These are phyloP conservation scores for Sclerotinia sclerotiorum DNA, from an alignment of 2,329 filamentous ascomycete species.

Conservation along the genomic window DNA sequence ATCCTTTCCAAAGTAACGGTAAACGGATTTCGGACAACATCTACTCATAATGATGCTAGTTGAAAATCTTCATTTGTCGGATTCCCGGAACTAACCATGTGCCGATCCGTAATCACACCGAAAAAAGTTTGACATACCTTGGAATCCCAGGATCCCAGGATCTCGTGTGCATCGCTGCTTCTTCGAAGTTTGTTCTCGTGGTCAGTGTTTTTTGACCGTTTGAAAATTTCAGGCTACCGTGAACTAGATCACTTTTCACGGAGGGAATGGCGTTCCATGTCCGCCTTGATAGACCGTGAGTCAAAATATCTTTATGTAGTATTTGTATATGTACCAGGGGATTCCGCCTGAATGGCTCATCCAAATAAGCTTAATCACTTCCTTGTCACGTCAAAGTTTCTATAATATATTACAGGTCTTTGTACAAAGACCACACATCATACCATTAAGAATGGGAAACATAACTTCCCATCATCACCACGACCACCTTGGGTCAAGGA, in stretches of 20 bases:
- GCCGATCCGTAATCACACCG: conserved; percentile 13
- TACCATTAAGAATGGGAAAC: conserved; percentile 14
- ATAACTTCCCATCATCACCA: conserved; percentile 8
- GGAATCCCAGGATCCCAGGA: neutral
- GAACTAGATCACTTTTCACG: no score
- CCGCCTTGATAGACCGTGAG: neutral
- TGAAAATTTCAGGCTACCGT: neutral
- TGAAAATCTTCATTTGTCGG: conserved; percentile 3
- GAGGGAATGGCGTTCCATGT: neutral
- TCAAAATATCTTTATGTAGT: neutral
- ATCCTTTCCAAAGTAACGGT: neutral
- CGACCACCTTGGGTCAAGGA: neutral
- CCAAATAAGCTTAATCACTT: neutral
- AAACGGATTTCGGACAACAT: neutral
- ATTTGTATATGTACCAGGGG: conserved; percentile 17
- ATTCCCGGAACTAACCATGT: conserved; percentile 19
- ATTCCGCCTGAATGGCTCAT: neutral
- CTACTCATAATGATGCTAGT: neutral
- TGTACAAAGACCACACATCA: neutral
- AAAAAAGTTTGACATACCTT: conserved; percentile 2
- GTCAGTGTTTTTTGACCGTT: neutral
- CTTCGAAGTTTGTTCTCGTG: conserved; percentile 7
- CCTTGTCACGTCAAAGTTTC: neutral
- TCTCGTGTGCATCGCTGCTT: no score
- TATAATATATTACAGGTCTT: neutral